Percentiles rank a stretch among this genome's conserved stretches.
Conservation (phyloP, 345 rosid genomes). For the Eucalyptus erythrocorys region DNA sequence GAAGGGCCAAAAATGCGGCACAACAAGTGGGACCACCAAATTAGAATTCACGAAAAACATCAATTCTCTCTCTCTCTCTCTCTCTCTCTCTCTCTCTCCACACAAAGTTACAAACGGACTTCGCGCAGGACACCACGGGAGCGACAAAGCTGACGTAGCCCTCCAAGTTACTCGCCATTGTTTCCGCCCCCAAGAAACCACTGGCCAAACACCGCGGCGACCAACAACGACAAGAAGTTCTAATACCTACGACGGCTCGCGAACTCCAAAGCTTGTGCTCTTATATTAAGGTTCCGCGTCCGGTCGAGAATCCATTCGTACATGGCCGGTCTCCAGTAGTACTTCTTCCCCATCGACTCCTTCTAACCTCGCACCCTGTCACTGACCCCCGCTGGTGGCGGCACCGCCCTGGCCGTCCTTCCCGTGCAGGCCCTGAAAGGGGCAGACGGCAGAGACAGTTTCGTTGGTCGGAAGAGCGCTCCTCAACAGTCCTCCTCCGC, state of each 20-base stretch:
- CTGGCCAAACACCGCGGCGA: neutral
- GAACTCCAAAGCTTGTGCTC: neutral
- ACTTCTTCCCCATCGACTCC: slow-evolving; percentile 9
- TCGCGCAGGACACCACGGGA: neutral
- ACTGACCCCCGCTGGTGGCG: neutral
- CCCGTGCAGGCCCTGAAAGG: neutral
- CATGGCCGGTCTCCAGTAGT: slow-evolving; percentile 5
- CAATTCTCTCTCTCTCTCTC: neutral
- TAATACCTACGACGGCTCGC: neutral
- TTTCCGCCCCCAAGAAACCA: neutral
- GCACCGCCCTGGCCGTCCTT: neutral
- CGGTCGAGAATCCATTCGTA: neutral
- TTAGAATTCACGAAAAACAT: neutral
- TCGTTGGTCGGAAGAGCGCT: neutral
- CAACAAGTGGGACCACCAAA: neutral
- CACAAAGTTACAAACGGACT: neutral
- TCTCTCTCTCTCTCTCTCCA: neutral
- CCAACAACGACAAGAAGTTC: neutral
- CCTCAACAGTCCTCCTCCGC: neutral
- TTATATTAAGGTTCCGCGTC: neutral
- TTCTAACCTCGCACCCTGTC: neutral
- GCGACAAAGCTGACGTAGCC: neutral
- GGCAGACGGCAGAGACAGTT: neutral
- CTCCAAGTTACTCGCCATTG: neutral
- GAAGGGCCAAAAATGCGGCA: neutral